Base-by-base conservation (phyloP, 495 filamentous ascomycete genomes). In the Physcia stellaris region DNA sequence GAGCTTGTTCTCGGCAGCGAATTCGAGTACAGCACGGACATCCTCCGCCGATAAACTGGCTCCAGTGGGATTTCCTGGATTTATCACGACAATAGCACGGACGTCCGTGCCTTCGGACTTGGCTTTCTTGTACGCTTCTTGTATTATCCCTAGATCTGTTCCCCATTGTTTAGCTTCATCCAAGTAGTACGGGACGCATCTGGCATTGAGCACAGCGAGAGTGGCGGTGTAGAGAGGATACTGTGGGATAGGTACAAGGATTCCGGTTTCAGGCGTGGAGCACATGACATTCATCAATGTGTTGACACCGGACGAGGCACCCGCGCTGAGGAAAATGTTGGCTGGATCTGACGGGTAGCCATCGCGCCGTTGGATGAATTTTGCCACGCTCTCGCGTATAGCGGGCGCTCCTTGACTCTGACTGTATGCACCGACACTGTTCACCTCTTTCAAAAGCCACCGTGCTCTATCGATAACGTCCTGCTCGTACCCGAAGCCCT, bases 191-290 rank as follows among this genome's bases (percentile, higher is more conserved):
- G 87, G 86, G 17, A 98, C 90, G 50, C 80, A 84, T 28, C 70
- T 70, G 12, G 92, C 85, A 58, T 94, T 75, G 43, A 94, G 68
- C 12, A 98, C 62, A 17, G 86, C 60, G 38, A 98, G 72, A 2
- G 88, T 94, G 27, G 90, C 90, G 20, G 92, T 96, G 62, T 98
- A 98, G 27, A 98, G 77, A 9, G 90, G 90, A 56, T 98, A 98
- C 60, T 98, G 90, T 6, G 90, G 90, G 45, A 98, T 96, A 4
- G 90, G 90, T 16, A 98, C 80, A 21, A 98, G 72, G 22, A 98
- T 72, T 40, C 90, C 90, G 6, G 83, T 80, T 16, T 78, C 68
- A n/a, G 77, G 76, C 16, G 66, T 64, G 26, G 80, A 66, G 63
- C 86, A 92, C 58, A 98, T 83, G 56, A 92, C 68, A 61, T 86